These are phyloP conservation scores for Pythium sp. DNA, from an alignment of 352 stramenopile species.

Conservation along the genomic window DNA sequence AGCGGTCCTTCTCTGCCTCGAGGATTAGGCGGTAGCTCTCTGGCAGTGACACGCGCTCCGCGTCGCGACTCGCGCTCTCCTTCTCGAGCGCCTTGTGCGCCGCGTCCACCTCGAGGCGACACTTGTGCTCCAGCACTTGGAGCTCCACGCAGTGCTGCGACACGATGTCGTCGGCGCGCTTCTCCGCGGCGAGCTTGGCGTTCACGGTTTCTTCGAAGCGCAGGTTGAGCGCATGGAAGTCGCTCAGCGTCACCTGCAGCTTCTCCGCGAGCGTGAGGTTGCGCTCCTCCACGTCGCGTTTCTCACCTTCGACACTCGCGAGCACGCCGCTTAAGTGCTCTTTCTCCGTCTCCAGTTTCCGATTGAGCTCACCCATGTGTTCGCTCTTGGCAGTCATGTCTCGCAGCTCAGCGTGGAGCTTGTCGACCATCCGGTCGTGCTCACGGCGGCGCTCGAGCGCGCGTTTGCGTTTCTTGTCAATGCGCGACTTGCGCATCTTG, in stretches of 20 bases:
- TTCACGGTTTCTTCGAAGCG: conserved; percentile 58
- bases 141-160: conserved; percentile 47
- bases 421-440: conserved; percentile 46
- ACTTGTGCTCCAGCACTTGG: conserved; percentile 60
- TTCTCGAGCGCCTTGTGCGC: conserved; percentile 27
- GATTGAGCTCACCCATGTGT: conserved; percentile 16
- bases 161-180: conserved; percentile 44
- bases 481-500: conserved; percentile 59
- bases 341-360: conserved; percentile 25
- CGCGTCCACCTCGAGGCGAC: conserved; percentile 46
- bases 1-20: conserved; percentile 59
- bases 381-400: conserved; percentile 18
- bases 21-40: conserved; percentile 54
- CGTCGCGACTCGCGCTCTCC: conserved; percentile 36
- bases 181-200: conserved; percentile 42
- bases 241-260: conserved; percentile 55
- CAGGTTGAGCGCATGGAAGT: conserved; percentile 68
- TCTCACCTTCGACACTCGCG: conserved; percentile 30
- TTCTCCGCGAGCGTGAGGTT: conserved; percentile 53
- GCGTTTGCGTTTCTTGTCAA: conserved; percentile 73
- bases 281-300: conserved; percentile 40
- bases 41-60: conserved; percentile 55
- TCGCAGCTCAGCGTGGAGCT: conserved; percentile 36
- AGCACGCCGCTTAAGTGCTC: conserved; percentile 21
- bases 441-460: conserved; percentile 60